Evolutionary conservation across 2,329 filamentous ascomycete genomes (phyloP).

Genomic region (Pestalotiopsis sp.): DNA sequence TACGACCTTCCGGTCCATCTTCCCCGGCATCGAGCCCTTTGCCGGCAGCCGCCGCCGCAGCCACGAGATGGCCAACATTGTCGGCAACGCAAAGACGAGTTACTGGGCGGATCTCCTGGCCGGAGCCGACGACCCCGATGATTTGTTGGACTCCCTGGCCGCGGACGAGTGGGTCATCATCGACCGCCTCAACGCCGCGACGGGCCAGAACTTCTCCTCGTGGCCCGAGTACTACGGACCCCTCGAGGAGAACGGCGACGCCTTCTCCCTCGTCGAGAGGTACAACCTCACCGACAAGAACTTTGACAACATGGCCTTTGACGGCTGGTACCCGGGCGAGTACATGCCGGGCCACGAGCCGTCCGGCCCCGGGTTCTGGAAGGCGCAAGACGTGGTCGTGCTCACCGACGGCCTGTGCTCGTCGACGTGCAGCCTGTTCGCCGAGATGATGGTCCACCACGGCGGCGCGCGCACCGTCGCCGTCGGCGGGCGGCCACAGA

Average conservation of each 20-base stretch:
- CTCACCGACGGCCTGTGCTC: slow-evolving; percentile 32
- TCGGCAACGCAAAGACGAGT: slow-evolving; percentile 18
- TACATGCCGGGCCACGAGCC: slow-evolving; percentile 9
- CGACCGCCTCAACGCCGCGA: slow-evolving; percentile 23
- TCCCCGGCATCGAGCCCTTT: slow-evolving; percentile 22
- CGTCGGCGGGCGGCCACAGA: slow-evolving; percentile 55
- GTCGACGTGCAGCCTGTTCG: slow-evolving; percentile 33
- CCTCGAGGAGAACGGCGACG: slow-evolving; percentile 15
- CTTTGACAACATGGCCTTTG: slow-evolving; percentile 18
- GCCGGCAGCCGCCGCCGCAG: slow-evolving; percentile 22
- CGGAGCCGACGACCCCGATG: slow-evolving; percentile 6
- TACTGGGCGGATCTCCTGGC: slow-evolving; percentile 12
- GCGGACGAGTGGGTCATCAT: slow-evolving; percentile 25
- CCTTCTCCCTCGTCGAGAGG: slow-evolving; percentile 20
- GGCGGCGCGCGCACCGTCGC: slow-evolving; percentile 35
- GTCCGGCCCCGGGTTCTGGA: background rate
- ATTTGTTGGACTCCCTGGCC: slow-evolving; percentile 8
- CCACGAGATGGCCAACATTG: slow-evolving; percentile 18
- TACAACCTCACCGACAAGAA: slow-evolving; percentile 19
- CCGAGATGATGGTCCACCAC: slow-evolving; percentile 31
- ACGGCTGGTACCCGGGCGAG: slow-evolving; percentile 10
- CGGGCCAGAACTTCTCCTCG: slow-evolving; percentile 19
- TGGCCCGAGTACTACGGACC: slow-evolving; percentile 24
- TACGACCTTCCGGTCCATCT: slow-evolving; percentile 23
- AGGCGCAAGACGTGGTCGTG: background rate